phyloP scores from a whole-genome alignment of 2,329 filamentous ascomycete genomes.

The Nigrospora oryzae region DNA sequence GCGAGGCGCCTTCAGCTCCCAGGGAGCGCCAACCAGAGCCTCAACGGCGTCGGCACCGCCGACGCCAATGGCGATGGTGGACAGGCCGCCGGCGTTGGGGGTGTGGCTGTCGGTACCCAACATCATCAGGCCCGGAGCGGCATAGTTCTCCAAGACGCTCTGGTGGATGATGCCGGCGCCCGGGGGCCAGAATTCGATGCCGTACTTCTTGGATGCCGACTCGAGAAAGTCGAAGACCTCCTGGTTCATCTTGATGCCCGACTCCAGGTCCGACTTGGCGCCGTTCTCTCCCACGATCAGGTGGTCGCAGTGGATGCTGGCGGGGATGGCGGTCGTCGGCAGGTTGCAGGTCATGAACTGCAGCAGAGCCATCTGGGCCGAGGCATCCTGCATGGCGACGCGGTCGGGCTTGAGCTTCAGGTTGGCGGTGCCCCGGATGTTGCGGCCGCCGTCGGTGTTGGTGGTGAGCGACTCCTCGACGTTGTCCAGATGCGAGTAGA shows the following conservation, averaged over 20 bases:
- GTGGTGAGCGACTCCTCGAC: constrained; percentile 79
- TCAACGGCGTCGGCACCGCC: constrained; percentile 96
- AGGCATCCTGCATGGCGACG: constrained; percentile 98
- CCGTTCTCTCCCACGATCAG: constrained; percentile 95
- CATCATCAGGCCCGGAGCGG: constrained; percentile 97
- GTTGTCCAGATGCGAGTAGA: constrained; percentile 91
- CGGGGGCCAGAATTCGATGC: constrained; percentile 92
- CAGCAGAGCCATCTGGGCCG: constrained; percentile 93
- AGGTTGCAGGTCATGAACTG: constrained; percentile 98
- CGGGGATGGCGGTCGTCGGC: constrained; percentile 81
- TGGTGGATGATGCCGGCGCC: constrained; percentile 96
- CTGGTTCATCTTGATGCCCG: constrained; percentile 83
- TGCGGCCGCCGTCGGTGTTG: constrained; percentile 73
- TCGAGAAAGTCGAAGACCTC: constrained; percentile 98
- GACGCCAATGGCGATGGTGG: constrained; percentile 91
- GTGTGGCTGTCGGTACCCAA: constrained; percentile 96
- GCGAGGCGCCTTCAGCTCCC: constrained; percentile 94
- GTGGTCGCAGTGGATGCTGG: constrained; percentile 98
- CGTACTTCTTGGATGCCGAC: constrained; percentile 82
- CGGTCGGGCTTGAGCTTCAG: constrained; percentile 95
- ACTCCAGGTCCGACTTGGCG: constrained; percentile 74
- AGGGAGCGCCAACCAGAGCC: constrained; percentile 89
- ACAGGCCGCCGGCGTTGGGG: constrained; percentile 91
- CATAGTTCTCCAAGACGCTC: constrained; percentile 96
- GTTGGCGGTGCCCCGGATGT: constrained; percentile 81